A percentile compares a stretch with the other conserved stretches of the same genome.
These are phyloP conservation scores for Eustoma russellianum DNA, from an alignment of 257 asterid genomes.

Conservation along the genomic window DNA sequence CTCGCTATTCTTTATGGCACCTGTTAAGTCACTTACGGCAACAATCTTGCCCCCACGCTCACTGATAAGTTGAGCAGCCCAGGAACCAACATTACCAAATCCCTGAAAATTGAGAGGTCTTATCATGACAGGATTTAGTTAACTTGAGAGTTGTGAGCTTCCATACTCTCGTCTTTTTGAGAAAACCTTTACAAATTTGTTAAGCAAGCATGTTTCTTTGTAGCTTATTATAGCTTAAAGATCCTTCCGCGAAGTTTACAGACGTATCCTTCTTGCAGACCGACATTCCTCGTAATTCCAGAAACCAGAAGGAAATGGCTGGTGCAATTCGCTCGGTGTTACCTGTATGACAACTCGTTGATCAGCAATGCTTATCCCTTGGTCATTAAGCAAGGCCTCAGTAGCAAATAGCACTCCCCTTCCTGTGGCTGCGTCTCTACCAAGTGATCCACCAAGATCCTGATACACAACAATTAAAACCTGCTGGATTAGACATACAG, in stretches of 20 bases:
- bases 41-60: constrained; percentile 49
- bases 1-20: constrained; percentile 48
- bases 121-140: too few relatives aligned
- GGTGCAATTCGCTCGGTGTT: neutral
- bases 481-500: neutral
- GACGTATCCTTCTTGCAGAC: too few relatives aligned
- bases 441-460: constrained; percentile 76
- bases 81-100: constrained; percentile 60
- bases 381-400: constrained; percentile 49
- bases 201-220: neutral
- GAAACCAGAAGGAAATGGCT: too few relatives aligned
- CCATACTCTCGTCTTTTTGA: neutral
- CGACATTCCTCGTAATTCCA: too few relatives aligned
- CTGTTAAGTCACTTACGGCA: constrained; percentile 55
- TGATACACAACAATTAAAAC: constrained; percentile 2
- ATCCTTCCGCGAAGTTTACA: neutral
- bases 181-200: neutral
- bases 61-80: constrained; percentile 54
- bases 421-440: constrained; percentile 69
- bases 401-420: constrained; percentile 55
- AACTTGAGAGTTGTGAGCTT: neutral
- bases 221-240: too few relatives aligned
- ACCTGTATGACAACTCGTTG: constrained; percentile 52
- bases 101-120: constrained; percentile 22
- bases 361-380: constrained; percentile 48